Evolutionary conservation across 352 stramenopile genomes (phyloP).

Genomic region (Pythium grandisporangium): DNA sequence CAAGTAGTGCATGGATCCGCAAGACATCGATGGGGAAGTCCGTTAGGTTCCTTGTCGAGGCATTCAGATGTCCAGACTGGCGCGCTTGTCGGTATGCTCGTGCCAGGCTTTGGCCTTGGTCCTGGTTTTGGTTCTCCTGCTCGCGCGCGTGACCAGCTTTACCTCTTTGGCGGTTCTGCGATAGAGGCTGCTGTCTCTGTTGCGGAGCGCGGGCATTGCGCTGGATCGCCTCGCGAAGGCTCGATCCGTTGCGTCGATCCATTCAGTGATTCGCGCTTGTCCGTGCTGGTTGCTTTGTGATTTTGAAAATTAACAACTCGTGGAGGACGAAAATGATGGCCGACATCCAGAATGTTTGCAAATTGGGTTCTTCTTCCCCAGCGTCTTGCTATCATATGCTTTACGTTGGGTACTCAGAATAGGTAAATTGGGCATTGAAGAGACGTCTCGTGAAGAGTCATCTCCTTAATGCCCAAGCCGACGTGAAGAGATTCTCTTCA

Average conservation of each 20-base stretch:
- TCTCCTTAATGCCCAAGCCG: no score
- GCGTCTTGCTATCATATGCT: no score
- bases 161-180: background rate
- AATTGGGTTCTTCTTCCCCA: no score
- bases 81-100: slow-evolving; percentile 43
- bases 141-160: background rate
- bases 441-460: no score
- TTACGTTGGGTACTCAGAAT: no score
- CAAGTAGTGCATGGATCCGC: slow-evolving; percentile 44
- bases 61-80: slow-evolving; percentile 47
- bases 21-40: slow-evolving; percentile 53
- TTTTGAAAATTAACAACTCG: no score
- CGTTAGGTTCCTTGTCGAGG: slow-evolving; percentile 39
- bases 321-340: no score
- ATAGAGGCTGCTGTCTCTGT: slow-evolving; percentile 7
- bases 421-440: no score
- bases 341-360: no score
- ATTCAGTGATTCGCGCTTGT: no score
- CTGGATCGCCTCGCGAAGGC: slow-evolving; percentile 34
- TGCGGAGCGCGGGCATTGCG: slow-evolving; percentile 6
- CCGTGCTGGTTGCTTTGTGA: background rate
- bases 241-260: slow-evolving; percentile 22
- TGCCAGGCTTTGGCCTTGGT: slow-evolving; percentile 7
- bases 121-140: no score
- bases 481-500: no score